These are phyloP conservation scores for Pisolithus sp. DNA, from an alignment of 768 basidiomycete species.

Conservation along the genomic window DNA sequence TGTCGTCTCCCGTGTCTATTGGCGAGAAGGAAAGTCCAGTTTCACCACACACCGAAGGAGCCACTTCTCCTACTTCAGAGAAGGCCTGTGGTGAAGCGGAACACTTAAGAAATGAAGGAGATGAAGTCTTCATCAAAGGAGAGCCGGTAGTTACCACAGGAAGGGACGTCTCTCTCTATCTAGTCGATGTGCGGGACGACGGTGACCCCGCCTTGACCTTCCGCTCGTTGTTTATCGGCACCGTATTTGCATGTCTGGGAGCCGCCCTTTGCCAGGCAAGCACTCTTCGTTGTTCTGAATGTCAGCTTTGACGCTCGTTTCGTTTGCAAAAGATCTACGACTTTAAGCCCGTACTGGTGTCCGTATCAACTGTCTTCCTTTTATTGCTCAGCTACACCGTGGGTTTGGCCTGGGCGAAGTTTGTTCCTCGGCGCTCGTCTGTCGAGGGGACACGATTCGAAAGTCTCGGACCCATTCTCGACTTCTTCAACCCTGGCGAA, in stretches of 20 bases:
- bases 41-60: too few relatives aligned
- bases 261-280: constrained; percentile 53
- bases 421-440: constrained; percentile 37
- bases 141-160: constrained; percentile 21
- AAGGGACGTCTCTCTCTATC: constrained; percentile 45
- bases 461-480: constrained; percentile 33
- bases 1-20: too few relatives aligned
- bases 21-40: too few relatives aligned
- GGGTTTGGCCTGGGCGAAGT: constrained; percentile 45
- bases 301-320: neutral
- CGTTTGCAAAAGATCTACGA: constrained; percentile 40
- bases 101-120: neutral
- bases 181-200: constrained; percentile 54
- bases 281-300: neutral
- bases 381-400: constrained; percentile 46
- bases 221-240: constrained; percentile 50
- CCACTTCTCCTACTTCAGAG: neutral
- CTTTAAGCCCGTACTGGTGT: constrained; percentile 51
- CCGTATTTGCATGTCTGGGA: constrained; percentile 49
- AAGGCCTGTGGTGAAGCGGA: neutral
- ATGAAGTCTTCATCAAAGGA: neutral
- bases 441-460: constrained; percentile 41
- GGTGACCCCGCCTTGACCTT: constrained; percentile 51
- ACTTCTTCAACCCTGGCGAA: constrained; percentile 51
- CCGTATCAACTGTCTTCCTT: constrained; percentile 51